These are phyloP conservation scores for Lecanicillium sp. DNA, from an alignment of 2,329 filamentous ascomycete genomes.

Conservation along the genomic window DNA sequence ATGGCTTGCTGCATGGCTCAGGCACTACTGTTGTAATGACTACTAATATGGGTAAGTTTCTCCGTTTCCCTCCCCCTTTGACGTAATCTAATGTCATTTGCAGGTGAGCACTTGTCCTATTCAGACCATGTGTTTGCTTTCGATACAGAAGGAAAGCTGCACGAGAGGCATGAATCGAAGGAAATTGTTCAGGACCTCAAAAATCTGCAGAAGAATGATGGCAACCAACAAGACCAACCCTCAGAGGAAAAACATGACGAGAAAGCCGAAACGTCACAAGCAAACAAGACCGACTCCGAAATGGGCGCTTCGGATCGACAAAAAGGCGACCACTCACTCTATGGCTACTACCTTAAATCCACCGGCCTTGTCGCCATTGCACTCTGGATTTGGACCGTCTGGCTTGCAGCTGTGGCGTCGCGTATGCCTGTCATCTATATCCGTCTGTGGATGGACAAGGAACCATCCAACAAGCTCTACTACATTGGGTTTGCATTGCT, in stretches of 20 bases:
- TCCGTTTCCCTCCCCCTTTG: neutral
- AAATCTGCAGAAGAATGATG: no score
- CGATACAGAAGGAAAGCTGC: neutral
- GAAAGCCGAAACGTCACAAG: no score
- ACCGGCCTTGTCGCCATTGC: neutral
- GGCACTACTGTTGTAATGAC: slow-evolving; percentile 9
- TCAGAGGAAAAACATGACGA: no score
- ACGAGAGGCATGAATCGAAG: no score
- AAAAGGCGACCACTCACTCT: slow-evolving; percentile 1
- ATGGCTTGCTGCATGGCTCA: slow-evolving; percentile 5
- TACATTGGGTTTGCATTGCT: slow-evolving; percentile 3
- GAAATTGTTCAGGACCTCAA: no score
- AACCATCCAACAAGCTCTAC: slow-evolving; percentile 6
- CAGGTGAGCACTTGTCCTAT: slow-evolving; percentile 2
- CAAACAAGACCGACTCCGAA: no score
- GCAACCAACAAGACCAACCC: no score
- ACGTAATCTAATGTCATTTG: neutral
- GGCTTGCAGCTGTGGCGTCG: neutral
- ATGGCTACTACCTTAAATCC: slow-evolving; percentile 3
- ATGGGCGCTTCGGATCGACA: no score
- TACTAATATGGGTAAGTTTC: slow-evolving; percentile 3
- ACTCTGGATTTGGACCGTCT: neutral
- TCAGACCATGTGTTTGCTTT: neutral
- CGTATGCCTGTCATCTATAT: slow-evolving; percentile 2
- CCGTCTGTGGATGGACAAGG: slow-evolving; percentile 8